Percentiles rank a stretch among this genome's conserved stretches.
These are phyloP conservation scores for Quercus glauca DNA, from an alignment of 306 rosid genomes.

Conservation along the genomic window DNA sequence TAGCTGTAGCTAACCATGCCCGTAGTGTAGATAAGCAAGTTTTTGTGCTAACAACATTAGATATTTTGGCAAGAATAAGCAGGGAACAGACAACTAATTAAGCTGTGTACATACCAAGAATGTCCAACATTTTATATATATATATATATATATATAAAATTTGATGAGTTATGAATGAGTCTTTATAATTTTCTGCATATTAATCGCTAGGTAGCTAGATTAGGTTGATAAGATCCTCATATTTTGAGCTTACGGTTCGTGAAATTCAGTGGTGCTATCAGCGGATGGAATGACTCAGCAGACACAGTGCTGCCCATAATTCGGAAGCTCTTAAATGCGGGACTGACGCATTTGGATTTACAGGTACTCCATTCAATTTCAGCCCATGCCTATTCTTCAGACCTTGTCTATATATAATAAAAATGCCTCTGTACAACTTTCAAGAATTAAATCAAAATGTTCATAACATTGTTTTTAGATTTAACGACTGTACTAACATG, in stretches of 20 bases:
- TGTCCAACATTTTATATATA: too few relatives aligned
- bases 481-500: too few relatives aligned
- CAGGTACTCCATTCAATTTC: conserved; percentile 27
- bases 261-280: conserved; percentile 36
- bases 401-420: neutral
- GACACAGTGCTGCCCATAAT: conserved; percentile 46
- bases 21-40: too few relatives aligned
- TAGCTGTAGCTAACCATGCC: too few relatives aligned
- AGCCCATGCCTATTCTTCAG: neutral
- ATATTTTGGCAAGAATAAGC: too few relatives aligned
- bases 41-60: too few relatives aligned
- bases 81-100: too few relatives aligned
- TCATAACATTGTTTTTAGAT: neutral
- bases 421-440: neutral
- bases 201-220: too few relatives aligned
- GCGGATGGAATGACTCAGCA: conserved; percentile 47
- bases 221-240: neutral
- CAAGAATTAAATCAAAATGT: neutral
- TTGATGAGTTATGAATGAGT: neutral
- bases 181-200: too few relatives aligned
- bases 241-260: neutral
- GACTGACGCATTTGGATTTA: conserved; percentile 72
- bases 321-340: conserved; percentile 41
- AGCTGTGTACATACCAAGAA: too few relatives aligned
- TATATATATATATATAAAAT: neutral